Percentiles rank a stretch among this genome's conserved stretches.
phyloP scores from a whole-genome alignment of 257 asterid species.

The Przewalskia tangutica region DNA sequence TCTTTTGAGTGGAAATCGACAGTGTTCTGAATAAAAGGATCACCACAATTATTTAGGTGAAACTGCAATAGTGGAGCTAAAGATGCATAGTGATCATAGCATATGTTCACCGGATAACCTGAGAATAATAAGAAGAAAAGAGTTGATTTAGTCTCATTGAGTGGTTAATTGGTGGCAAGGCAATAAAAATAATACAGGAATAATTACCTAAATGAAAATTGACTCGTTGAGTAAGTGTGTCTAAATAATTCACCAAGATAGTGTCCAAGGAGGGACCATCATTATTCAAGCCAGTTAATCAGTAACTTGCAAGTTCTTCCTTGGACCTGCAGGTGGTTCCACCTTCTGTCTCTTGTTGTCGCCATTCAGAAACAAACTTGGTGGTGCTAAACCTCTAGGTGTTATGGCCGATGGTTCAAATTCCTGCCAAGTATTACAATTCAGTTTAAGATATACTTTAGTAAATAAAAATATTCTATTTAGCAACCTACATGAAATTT shows the following conservation, averaged over 20 bases:
- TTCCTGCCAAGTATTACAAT: not conserved
- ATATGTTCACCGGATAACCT: not conserved
- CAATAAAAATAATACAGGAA: no score
- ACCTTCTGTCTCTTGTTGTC: not conserved
- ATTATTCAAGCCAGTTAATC: not conserved
- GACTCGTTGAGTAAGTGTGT: not conserved
- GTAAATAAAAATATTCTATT: no score
- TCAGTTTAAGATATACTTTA: no score
- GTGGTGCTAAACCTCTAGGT: not conserved
- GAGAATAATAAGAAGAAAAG: not conserved
- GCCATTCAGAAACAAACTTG: not conserved
- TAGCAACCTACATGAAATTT: no score
- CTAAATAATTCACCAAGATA: not conserved
- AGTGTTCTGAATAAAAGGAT: not conserved
- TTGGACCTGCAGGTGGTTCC: not conserved
- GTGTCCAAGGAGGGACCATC: not conserved
- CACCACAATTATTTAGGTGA: not conserved
- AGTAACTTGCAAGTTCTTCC: not conserved
- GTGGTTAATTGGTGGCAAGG: not conserved
- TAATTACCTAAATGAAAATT: not conserved
- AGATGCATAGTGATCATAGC: not conserved
- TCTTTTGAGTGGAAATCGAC: conserved; percentile 10
- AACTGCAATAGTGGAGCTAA: conserved; percentile 1
- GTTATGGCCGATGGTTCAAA: not conserved
- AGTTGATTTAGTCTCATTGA: not conserved